Base-by-base conservation (phyloP, 1,284 basidiomycete genomes). In the Pseudozyma tsukubaensis region DNA sequence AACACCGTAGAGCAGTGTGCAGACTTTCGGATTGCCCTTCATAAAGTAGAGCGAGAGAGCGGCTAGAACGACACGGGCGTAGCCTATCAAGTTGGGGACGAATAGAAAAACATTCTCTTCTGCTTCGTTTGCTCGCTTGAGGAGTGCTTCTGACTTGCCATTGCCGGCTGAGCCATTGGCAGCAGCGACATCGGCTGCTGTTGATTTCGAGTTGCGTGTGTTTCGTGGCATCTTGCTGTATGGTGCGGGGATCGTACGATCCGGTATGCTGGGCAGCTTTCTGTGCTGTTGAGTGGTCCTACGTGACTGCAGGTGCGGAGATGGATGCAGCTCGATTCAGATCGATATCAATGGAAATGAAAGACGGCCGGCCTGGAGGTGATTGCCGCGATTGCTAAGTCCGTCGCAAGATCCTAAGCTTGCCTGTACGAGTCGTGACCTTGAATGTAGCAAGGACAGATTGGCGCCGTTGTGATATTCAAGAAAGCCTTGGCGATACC, bases 81-180 rank as follows among this genome's bases (percentile, higher is more conserved):
- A 99, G 64, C 81, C 95, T 85, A 99, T 97, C 82, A 99, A 88
- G 86, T 99, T 99, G 58, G 96, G 95, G 21, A 95, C 89, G 86
- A 98, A 99, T 72, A 98, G 73, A 40, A 83, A 83, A 32, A 83
- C 79, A 49, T 83, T 82, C 57, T 82, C 81, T 45, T 78, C 62
- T 6, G 77, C 73, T 45, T 66, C 58, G 49, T 77, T 77, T 29
- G 75, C 78, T 19, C 53, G 35, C 19, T 64, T 55, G 44, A 74
- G 49, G 4, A 74, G 62, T 47, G 66, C 59, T 24, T 74, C 58
- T 6, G 66, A 50, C 34, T 66, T 45, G 47, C 61, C 72, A 29
- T 29, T 29, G 42, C 42, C 50, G 12, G 59, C 19, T 9, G 51
- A 37, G 48, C 62, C 72, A 39, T 66, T 66, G 39, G 61, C 44